phyloP scores from a whole-genome alignment of 1,284 basidiomycete genomes.

The Trametes polyzona region DNA sequence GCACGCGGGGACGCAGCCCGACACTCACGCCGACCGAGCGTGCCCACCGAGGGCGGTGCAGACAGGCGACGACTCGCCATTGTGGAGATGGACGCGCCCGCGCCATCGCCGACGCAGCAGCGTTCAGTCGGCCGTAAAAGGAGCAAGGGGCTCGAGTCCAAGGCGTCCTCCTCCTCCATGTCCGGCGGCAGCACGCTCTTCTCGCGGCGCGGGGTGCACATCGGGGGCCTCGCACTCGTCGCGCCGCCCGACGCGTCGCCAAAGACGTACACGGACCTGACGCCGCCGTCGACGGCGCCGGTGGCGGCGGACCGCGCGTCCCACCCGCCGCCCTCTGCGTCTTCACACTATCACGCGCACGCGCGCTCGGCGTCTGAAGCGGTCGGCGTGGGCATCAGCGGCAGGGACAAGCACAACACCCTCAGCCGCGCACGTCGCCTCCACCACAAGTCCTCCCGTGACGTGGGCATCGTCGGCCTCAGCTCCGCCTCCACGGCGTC shows the following conservation, averaged over 20 bases:
- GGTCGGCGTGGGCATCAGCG: constrained; percentile 31
- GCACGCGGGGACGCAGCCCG: constrained; percentile 12
- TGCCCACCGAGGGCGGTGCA: constrained; percentile 57
- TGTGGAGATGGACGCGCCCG: constrained; percentile 54
- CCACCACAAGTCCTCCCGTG: constrained; percentile 50
- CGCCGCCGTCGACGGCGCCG: constrained; percentile 55
- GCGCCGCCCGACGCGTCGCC: constrained; percentile 69
- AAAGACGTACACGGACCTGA: constrained; percentile 51
- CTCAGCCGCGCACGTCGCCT: constrained; percentile 19
- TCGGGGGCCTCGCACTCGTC: constrained; percentile 62
- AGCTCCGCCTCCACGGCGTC: constrained; percentile 24
- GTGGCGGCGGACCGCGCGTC: constrained; percentile 29
- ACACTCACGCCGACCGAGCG: constrained; percentile 47
- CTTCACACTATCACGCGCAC: constrained; percentile 34
- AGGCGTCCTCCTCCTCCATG: constrained; percentile 13
- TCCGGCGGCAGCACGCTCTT: constrained; percentile 32
- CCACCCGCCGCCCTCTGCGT: constrained; percentile 15
- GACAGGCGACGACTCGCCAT: constrained; percentile 71
- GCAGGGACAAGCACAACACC: too few relatives aligned
- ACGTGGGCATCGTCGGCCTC: constrained; percentile 61
- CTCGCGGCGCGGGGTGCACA: constrained; percentile 48
- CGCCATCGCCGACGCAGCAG: too few relatives aligned
- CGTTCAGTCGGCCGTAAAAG: constrained; percentile 29
- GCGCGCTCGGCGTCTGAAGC: constrained; percentile 53
- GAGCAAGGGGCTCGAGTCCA: constrained; percentile 21